Evolutionary conservation across 352 stramenopile species (phyloP), one percentile per base, ranked within the genome.

Genomic region (Sclerospora graminicola): DNA sequence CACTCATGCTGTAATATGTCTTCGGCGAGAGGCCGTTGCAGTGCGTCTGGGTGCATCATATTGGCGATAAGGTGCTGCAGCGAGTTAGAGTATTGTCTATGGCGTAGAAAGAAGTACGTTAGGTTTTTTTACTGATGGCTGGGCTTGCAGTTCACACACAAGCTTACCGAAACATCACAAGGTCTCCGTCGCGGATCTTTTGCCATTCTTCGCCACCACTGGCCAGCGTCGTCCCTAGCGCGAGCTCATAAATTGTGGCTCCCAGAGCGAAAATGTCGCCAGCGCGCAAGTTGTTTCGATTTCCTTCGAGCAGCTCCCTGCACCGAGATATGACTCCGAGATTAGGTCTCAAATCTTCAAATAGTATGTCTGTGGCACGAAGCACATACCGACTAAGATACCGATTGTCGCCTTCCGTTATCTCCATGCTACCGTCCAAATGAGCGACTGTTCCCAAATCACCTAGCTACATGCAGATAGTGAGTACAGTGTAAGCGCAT

Each of bases 41-140:
- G 57, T n/a, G 75, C 75, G 34, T 92, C 80, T 10, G 77, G 80
- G 47, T 92, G 80, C 80, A 92, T 84, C 80, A 92, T 89, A 47
- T 66, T 85, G 16, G 72, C 74, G 37, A 89, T 87, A 32, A 92
- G 47, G 42, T 92, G 77, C 66, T 89, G 80, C 28, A 92, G 57
- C 29, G 80, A 89, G 63, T 87, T 91, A 18, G 80, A 89, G 57
- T 91, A 91, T 56, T 91, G 74, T 21, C 72, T 85, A 57, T n/a
- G 21, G 51, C 31, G 43, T 18, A 20, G 18, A 31, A 54, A 14
- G 14, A 29, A 48, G 16, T 13, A 37, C 5, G 45, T 60, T 39
- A 57, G 50, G 26, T 3, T 6, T 26, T 26, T 26, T 26, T n/a
- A n/a, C 21, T 3, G 3, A 26, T 26, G 21, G 21, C 21, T 7